Base-by-base conservation (phyloP, 2,329 filamentous ascomycete genomes). In the Cladophialophora yegresii region DNA sequence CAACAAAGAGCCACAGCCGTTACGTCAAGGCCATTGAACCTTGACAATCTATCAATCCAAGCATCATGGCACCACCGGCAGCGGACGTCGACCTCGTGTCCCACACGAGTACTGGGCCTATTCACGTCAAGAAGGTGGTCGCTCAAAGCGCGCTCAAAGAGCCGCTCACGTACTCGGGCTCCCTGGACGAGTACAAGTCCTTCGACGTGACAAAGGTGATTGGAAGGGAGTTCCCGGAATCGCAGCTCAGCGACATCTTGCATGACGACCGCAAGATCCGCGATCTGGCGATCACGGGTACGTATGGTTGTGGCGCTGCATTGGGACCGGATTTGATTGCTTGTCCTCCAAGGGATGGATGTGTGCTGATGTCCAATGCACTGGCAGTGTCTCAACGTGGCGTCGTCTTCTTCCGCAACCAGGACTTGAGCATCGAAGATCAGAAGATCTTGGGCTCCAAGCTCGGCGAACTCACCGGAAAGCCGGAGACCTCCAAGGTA, bases 211-310 rank as follows among this genome's bases (percentile, higher is more conserved):
- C 82, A 1, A 81, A 81, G 10, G 74, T 80, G 22, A 83, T 84
- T 66, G 82, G 82, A 10, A 75, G 75, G 16, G 82, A 84, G 67
- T 84, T 78, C 61, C 74, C 73, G 0, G 71, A 71, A 32, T 71
- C 73, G 43, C 62, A 64, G 22, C 82, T 83, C 69, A 78, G 90
- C 50, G 85, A 90, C 28, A 83, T 85, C 0, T 78, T 83, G 0
- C 86, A 89, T 72, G 80, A 85, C 0, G 87, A 90, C 62, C 83
- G 86, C 49, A 77, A 89, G 20, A 73, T 90, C 26, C 82, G 85
- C 0, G 88, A 90, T 70, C 77, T 91, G 0, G 88, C 87, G 32
- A 86, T 90, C 64, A 88, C 85, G 0, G 83, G 87, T 89, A 76
- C 69, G 80, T 26, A 26, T 12, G 10, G 20, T 1, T 1, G 33